Base-by-base conservation (phyloP, 1,284 basidiomycete genomes). In the Rhodotorula glutinis region DNA sequence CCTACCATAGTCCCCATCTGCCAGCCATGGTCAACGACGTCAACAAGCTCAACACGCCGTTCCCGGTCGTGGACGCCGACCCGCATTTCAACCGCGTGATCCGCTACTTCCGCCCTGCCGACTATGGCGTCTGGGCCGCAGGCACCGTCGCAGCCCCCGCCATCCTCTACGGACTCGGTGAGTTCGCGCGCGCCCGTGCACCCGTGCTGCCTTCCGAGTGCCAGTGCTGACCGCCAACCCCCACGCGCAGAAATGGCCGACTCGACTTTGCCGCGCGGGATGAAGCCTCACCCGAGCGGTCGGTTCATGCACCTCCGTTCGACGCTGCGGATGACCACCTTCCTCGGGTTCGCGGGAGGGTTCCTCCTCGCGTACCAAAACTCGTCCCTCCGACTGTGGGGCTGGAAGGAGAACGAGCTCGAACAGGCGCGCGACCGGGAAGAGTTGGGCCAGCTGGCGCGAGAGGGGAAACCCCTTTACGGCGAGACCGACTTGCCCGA, bases 291-390 rank as follows among this genome's bases (percentile, higher is more conserved):
- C 47, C 47, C 47, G n/a, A 14, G 13, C 8, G 47, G 47, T 11
- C n/a, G 47, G 8, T 49, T 49, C 47, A 5, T 49, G 10, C 47
- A 67, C 57, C 52, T 76, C 17, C 57, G 71, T 75, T 79, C 63
- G 68, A 81, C 76, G 58, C 81, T 78, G 76, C 82, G 77, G 73
- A 81, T 78, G 75, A 84, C 74, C 76, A 83, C 74, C 60, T 88
- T 77, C 79, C 88, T 80, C 84, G 95, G 78, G 82, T 90, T 83
- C 75, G 76, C 86, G 60, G 94, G 90, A 47, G 95, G 95, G 13
- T 98, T 98, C 85, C 79, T 98, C 75, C 80, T 95, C 64, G 92
- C 95, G 25, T 98, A 98, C 82, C 92, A 96, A 80, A 84, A 67
- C 30, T 55, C 59, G 25, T 72, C 65, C 23, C 93, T 88, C 80